Percentiles rank a stretch among this genome's conserved stretches.
phyloP scores from a whole-genome alignment of 78 protist genomes.

The Chrysochromulina parva region DNA sequence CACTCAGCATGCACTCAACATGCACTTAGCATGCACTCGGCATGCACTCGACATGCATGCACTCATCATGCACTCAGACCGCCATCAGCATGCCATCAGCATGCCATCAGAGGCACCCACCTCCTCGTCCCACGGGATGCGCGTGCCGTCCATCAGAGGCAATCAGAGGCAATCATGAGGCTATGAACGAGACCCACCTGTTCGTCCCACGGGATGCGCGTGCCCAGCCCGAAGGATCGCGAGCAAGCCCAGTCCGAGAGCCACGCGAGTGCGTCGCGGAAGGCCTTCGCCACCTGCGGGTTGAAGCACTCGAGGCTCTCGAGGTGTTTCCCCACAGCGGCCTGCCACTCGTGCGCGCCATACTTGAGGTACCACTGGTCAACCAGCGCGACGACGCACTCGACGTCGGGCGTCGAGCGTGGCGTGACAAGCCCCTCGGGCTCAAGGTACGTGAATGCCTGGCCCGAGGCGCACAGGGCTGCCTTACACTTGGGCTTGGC shows the following conservation, averaged over 20 bases:
- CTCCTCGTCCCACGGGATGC: neutral
- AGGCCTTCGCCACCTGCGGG: slow-evolving; percentile 15
- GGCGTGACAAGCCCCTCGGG: slow-evolving; percentile 92
- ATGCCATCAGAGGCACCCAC: too few species aligned
- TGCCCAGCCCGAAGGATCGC: slow-evolving; percentile 97
- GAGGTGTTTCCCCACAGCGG: slow-evolving; percentile 43
- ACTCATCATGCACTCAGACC: too few species aligned
- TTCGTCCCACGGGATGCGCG: slow-evolving; percentile 92
- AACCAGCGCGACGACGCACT: slow-evolving; percentile 94
- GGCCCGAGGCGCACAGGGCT: slow-evolving; percentile 24
- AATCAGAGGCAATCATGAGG: too few species aligned
- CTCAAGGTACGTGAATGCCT: slow-evolving; percentile 84
- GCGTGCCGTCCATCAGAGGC: neutral
- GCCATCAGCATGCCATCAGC: too few species aligned
- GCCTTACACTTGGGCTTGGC: slow-evolving; percentile 72
- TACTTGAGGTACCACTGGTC: slow-evolving; percentile 99
- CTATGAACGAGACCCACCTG: too few species aligned
- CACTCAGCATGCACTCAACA: too few species aligned
- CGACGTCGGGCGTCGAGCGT: slow-evolving; percentile 90
- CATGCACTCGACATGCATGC: too few species aligned
- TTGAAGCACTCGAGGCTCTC: slow-evolving; percentile 57
- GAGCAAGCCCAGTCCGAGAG: slow-evolving; percentile 98
- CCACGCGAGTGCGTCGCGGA: slow-evolving; percentile 78
- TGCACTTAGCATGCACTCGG: too few species aligned
- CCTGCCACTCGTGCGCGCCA: slow-evolving; percentile 94